Evolutionary conservation across 2,329 filamentous ascomycete genomes (phyloP), one percentile per base, ranked within the genome.

Genomic region (Lasiodiplodia theobromae): DNA sequence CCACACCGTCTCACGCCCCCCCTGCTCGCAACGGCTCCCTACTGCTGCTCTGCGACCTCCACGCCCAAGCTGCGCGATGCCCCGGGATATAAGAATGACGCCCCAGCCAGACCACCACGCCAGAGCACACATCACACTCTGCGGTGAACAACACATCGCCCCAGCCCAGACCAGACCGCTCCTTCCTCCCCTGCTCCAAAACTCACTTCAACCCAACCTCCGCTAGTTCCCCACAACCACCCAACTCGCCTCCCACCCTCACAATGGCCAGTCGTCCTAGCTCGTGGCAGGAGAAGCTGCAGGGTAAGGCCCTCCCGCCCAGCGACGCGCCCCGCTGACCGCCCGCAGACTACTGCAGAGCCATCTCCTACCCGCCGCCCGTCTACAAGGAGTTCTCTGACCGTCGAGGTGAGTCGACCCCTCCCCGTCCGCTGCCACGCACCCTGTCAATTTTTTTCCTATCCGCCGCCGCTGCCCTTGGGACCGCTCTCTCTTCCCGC

Each of bases 331-430:
- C 71, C 68, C 40, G 67, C 34, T 69, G 34, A 67, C 71, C 52
- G 47, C 31, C 57, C n/a, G 25, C 63, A 80, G 78, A 78, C 8
- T 73, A 79, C 63, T 80, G 78, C 67, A 71, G 70, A 25, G 72
- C 69, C 18, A 68, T 71, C 21, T 62, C 71, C n/a, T 65, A 76
- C 10, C 72, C 72, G 31, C 75, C 77, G 14, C 75, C 77, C 6
- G 69, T 70, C 11, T 79, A 73, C 58, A 77, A 79, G 65, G 77
- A 79, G 38, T 72, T 79, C 3, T 79, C 77, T 66, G 78, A 80
- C 69, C 77, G 77, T 64, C 71, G 78, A 71, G 78, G 78, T 80
- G 71, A 66, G 72, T 62, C 31, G 53, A 34, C 58, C 28, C 54
- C 23, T 12, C 14, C 47, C 47, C 11, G 62, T 31, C 62, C 16